phyloP scores from a whole-genome alignment of 768 basidiomycete genomes.

The Lentinula boryana region DNA sequence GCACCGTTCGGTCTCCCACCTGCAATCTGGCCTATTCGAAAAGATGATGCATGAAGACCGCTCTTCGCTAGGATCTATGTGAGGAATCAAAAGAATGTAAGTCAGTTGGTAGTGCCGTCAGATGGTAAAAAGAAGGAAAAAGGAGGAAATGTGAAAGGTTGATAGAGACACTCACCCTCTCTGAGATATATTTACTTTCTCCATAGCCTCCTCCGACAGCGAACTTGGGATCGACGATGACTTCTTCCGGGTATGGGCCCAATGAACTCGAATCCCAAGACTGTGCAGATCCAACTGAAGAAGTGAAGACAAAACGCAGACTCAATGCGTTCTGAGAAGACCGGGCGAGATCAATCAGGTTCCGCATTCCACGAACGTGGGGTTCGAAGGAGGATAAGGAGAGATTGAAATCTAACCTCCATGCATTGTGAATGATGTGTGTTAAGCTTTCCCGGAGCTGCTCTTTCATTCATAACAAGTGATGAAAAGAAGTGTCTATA shows the following conservation, averaged over 20 bases:
- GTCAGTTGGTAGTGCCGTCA: not conserved
- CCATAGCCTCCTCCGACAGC: slow-evolving; percentile 38
- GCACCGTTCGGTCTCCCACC: slow-evolving; percentile 33
- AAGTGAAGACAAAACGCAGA: slow-evolving; percentile 33
- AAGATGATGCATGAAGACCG: slow-evolving; percentile 26
- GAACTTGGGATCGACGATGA: slow-evolving; percentile 21
- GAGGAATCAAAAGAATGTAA: not conserved
- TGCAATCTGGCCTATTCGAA: slow-evolving; percentile 41
- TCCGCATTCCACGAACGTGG: slow-evolving; percentile 39
- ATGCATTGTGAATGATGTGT: slow-evolving; percentile 31
- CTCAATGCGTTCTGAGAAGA: slow-evolving; percentile 9
- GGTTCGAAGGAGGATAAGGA: slow-evolving; percentile 44
- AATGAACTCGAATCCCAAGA: slow-evolving; percentile 20
- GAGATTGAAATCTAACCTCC: slow-evolving; percentile 35
- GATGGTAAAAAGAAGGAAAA: not conserved
- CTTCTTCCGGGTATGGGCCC: slow-evolving; percentile 27
- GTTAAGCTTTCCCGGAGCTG: slow-evolving; percentile 25
- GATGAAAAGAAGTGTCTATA: not conserved
- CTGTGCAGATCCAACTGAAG: slow-evolving; percentile 30
- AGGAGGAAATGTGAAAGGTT: not conserved
- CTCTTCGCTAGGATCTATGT: slow-evolving; percentile 30
- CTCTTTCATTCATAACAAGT: not conserved
- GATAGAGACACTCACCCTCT: slow-evolving; percentile 21
- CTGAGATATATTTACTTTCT: slow-evolving; percentile 39
- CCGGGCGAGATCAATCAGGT: slow-evolving; percentile 34